phyloP scores from a whole-genome alignment of 352 stramenopile species.

The Phytophthora palmivora region DNA sequence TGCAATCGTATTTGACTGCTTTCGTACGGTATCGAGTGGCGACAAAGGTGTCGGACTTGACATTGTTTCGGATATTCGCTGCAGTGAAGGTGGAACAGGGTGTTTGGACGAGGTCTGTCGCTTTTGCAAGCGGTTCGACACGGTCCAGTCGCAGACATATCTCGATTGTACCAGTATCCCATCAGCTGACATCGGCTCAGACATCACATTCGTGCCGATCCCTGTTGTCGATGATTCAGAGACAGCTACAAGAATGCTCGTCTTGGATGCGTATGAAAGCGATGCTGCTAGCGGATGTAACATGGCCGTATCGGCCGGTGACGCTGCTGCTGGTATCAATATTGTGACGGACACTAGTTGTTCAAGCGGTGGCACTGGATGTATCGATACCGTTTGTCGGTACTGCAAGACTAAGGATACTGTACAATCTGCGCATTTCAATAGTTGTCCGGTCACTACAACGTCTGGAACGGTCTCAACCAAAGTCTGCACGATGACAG shows the following conservation, averaged over 20 bases:
- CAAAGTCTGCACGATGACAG: slow-evolving; percentile 9
- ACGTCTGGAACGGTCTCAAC: neutral
- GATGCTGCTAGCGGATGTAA: slow-evolving; percentile 13
- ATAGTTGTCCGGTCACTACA: slow-evolving; percentile 14
- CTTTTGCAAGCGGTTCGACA: slow-evolving; percentile 46
- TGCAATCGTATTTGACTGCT: slow-evolving; percentile 26
- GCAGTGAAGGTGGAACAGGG: slow-evolving; percentile 41
- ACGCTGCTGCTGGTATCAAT: slow-evolving; percentile 35
- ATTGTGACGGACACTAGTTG: slow-evolving; percentile 31
- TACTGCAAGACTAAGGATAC: slow-evolving; percentile 26
- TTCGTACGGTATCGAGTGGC: slow-evolving; percentile 32
- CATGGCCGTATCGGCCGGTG: slow-evolving; percentile 17
- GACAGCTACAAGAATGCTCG: slow-evolving; percentile 9
- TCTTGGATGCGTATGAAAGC: slow-evolving; percentile 2
- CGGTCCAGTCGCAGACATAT: slow-evolving; percentile 42
- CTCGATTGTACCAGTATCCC: slow-evolving; percentile 32
- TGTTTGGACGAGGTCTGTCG: slow-evolving; percentile 42
- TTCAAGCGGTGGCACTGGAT: slow-evolving; percentile 24
- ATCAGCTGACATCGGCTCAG: slow-evolving; percentile 19
- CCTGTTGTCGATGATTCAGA: slow-evolving; percentile 24
- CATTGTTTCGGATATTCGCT: slow-evolving; percentile 47
- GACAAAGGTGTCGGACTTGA: slow-evolving; percentile 46
- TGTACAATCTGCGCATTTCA: slow-evolving; percentile 22
- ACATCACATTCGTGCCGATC: slow-evolving; percentile 42
- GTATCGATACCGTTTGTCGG: slow-evolving; percentile 21